Conservation (phyloP, 352 stramenopile species). For the Globisporangium canariense region DNA sequence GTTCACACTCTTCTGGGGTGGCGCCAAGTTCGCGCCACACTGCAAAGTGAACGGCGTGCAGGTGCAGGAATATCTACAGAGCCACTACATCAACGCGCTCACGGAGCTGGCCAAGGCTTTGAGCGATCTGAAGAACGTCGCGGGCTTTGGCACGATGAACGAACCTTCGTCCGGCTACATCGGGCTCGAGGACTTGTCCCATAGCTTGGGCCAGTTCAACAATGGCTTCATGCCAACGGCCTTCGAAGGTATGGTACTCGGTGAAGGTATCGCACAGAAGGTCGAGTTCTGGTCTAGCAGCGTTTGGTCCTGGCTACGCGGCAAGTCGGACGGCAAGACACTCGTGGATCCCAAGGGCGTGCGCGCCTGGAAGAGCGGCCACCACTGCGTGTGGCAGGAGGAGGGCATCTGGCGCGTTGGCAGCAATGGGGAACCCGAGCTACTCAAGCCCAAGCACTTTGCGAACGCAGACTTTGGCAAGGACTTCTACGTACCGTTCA, state of each 20-base stretch:
- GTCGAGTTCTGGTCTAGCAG: conserved; percentile 74
- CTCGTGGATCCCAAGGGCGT: conserved; percentile 47
- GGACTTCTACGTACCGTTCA: conserved; percentile 83
- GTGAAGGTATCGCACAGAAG: conserved; percentile 49
- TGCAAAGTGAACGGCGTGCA: conserved; percentile 65
- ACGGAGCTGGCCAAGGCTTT: conserved; percentile 57
- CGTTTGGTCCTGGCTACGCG: conserved; percentile 62
- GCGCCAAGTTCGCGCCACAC: conserved; percentile 58
- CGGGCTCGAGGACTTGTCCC: conserved; percentile 52
- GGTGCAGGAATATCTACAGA: conserved; percentile 87
- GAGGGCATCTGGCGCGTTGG: conserved; percentile 77
- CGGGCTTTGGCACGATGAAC: conserved; percentile 91
- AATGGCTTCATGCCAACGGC: conserved; percentile 68
- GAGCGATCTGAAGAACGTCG: conserved; percentile 71
- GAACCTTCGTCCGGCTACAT: conserved; percentile 82
- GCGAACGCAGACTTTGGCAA: conserved; percentile 57
- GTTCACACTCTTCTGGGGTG: conserved; percentile 91
- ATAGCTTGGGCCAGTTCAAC: conserved; percentile 64
- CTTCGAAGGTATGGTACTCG: conserved; percentile 79
- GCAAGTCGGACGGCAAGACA: conserved; percentile 38
- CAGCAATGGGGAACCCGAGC: conserved; percentile 30
- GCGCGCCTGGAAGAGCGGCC: conserved; percentile 66
- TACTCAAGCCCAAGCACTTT: conserved; percentile 74
- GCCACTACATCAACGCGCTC: conserved; percentile 82
- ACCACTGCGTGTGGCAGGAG: conserved; percentile 72